phyloP scores from a whole-genome alignment of 2,329 filamentous ascomycete species.

The Graphium sp. region DNA sequence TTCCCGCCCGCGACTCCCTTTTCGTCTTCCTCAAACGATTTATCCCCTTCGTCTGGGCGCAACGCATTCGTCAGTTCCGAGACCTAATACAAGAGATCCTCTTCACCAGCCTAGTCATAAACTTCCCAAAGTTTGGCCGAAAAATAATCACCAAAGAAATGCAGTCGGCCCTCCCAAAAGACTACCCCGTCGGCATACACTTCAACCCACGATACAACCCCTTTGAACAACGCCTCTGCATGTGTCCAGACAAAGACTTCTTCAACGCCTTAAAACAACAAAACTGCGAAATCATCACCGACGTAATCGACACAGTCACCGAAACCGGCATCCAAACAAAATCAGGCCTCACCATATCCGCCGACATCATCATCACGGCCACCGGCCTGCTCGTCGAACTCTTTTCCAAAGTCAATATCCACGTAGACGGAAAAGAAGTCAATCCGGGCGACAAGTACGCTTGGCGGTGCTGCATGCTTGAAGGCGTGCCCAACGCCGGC shows the following conservation, averaged over 20 bases:
- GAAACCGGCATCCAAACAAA: constrained; percentile 26
- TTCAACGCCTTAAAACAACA: constrained; percentile 27
- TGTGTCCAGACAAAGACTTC: constrained; percentile 41
- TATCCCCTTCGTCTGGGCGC: constrained; percentile 35
- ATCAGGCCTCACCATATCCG: constrained; percentile 21
- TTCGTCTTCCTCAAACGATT: constrained; percentile 19
- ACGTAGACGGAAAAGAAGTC: constrained; percentile 34
- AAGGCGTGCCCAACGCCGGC: constrained; percentile 46
- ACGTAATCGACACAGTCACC: constrained; percentile 31
- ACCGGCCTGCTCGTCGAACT: constrained; percentile 47
- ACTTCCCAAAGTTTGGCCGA: constrained; percentile 16
- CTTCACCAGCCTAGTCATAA: constrained; percentile 27
- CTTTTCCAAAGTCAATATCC: constrained; percentile 31
- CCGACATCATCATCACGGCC: constrained; percentile 54
- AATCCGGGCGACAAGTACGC: constrained; percentile 31
- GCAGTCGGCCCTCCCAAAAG: constrained; percentile 30
- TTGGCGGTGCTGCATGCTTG: constrained; percentile 50
- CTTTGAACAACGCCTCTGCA: constrained; percentile 61
- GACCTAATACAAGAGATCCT: too few species aligned
- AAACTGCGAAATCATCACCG: constrained; percentile 31
- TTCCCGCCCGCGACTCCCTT: constrained; percentile 22
- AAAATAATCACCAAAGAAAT: constrained; percentile 26
- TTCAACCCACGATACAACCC: constrained; percentile 50
- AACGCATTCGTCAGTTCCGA: constrained; percentile 24
- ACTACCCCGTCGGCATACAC: constrained; percentile 38